Conservation (phyloP, 2,329 filamentous ascomycete genomes). For the Stagonosporopsis rhizophila region DNA sequence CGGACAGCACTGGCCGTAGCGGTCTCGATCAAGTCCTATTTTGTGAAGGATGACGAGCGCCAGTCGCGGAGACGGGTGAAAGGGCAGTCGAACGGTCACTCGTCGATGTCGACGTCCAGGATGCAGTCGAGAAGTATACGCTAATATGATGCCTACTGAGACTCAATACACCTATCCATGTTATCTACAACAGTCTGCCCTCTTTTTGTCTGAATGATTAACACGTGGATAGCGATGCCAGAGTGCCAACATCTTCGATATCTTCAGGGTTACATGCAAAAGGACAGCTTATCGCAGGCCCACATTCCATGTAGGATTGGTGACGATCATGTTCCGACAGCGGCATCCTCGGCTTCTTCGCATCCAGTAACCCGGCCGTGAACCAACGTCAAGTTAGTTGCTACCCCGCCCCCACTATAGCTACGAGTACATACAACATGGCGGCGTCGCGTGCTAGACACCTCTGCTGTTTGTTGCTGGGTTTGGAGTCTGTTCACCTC, state of each 20-base stretch:
- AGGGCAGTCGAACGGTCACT: slow-evolving; percentile 32
- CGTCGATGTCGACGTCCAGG: slow-evolving; percentile 33
- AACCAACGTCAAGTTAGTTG: slow-evolving; percentile 8
- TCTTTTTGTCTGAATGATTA: neutral
- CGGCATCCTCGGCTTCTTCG: slow-evolving; percentile 18
- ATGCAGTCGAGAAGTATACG: slow-evolving; percentile 40
- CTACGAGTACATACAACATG: neutral
- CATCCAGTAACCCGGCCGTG: slow-evolving; percentile 26
- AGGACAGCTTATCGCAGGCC: slow-evolving; percentile 10
- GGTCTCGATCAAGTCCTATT: slow-evolving; percentile 26
- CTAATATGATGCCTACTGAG: slow-evolving; percentile 21
- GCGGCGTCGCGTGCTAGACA: slow-evolving; percentile 1
- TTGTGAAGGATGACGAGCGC: slow-evolving; percentile 33
- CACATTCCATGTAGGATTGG: neutral
- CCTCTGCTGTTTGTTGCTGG: too few relatives aligned
- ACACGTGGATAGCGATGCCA: neutral
- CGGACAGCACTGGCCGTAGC: slow-evolving; percentile 26
- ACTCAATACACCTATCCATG: slow-evolving; percentile 18
- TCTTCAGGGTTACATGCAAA: neutral
- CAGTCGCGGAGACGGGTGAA: slow-evolving; percentile 35
- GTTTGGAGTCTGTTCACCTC: neutral
- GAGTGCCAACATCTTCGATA: neutral
- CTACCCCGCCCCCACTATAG: slow-evolving; percentile 29
- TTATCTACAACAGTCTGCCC: neutral
- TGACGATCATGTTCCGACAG: slow-evolving; percentile 6